Base-by-base conservation (phyloP, 1,139 yeast species). In the Groenewaldozyma sp. region DNA sequence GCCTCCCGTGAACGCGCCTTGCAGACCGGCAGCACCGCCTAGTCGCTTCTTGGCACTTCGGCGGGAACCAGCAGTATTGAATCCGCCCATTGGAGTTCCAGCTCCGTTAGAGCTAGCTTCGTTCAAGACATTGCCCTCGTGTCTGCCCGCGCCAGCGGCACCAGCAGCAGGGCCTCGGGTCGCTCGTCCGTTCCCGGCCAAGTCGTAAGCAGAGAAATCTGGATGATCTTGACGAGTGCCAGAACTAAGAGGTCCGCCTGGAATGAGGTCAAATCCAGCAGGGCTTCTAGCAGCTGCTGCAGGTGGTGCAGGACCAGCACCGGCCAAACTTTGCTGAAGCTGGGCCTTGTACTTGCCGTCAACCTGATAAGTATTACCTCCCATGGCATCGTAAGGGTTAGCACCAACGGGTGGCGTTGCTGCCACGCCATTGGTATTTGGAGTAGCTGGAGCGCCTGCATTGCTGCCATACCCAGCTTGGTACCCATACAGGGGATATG, bases 91-190 rank as follows among this genome's bases (percentile, higher is more conserved):
- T 7, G 7, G 7, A 7, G 11, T 11, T 7, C 26, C 26, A 22
- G 26, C 26, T 11, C 10, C 26, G 11, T 7, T 11, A 11, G 26
- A 7, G 26, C 10, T 11, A 11, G 26, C 26, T n/a, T n/a, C n/a
- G n/a, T n/a, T n/a, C n/a, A n/a, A n/a, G n/a, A n/a, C n/a, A n/a
- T n/a, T n/a, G n/a, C n/a, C n/a, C n/a, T n/a, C n/a, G n/a, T n/a
- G n/a, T n/a, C n/a, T n/a, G n/a, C n/a, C n/a, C 4, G 33, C 33
- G 9, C n/a, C 33, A 17, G 33, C 33, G 13, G 33, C 19, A 4
- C 21, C 33, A 29, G 33, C 33, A 17, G 17, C 20, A 18, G 20
- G n/a, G 10, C 21, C 33, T 9, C 21, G 11, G 6, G 33, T 13
- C 9, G 33, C 4, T n/a, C 22, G n/a, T 14, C 22, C 7, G 20